Conservation (phyloP, 441 rosid genomes). For the Arabidopsis hybrid region DNA sequence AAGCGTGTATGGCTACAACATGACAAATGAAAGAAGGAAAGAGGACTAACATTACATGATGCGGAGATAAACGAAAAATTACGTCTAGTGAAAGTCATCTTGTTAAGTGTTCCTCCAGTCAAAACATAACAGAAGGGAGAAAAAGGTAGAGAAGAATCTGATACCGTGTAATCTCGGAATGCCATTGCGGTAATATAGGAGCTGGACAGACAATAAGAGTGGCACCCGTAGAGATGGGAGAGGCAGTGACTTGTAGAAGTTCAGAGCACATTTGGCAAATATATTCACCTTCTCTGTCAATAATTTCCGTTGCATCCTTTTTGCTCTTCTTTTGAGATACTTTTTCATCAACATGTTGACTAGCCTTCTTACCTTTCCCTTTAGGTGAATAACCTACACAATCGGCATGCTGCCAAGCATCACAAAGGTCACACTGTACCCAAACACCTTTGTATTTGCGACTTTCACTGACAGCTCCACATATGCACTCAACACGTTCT, state of each 20-base stretch:
- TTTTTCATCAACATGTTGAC: constrained; percentile 35
- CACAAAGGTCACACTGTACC: constrained; percentile 97
- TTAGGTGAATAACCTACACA: constrained; percentile 93
- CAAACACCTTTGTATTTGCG: constrained; percentile 79
- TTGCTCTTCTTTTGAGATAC: constrained; percentile 54
- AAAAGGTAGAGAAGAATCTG: constrained; percentile 29
- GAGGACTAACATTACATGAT: neutral
- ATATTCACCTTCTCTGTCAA: constrained; percentile 79
- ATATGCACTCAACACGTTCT: constrained; percentile 95
- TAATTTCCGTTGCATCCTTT: constrained; percentile 55
- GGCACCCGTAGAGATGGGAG: constrained; percentile 88
- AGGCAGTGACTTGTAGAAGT: constrained; percentile 71
- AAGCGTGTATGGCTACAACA: constrained; percentile 79
- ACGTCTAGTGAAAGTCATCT: neutral
- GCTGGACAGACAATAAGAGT: constrained; percentile 97
- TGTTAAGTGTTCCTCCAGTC: neutral
- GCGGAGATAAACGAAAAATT: constrained; percentile 7
- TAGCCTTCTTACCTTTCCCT: constrained; percentile 61
- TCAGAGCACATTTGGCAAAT: constrained; percentile 85
- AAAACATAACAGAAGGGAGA: neutral
- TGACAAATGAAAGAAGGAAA: constrained; percentile 39
- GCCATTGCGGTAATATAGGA: constrained; percentile 96
- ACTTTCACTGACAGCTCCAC: constrained; percentile 97
- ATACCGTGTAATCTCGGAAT: constrained; percentile 90
- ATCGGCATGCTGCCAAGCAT: constrained; percentile 99